Conservation (phyloP, 2,329 filamentous ascomycete species). For the Cadophora sp. region DNA sequence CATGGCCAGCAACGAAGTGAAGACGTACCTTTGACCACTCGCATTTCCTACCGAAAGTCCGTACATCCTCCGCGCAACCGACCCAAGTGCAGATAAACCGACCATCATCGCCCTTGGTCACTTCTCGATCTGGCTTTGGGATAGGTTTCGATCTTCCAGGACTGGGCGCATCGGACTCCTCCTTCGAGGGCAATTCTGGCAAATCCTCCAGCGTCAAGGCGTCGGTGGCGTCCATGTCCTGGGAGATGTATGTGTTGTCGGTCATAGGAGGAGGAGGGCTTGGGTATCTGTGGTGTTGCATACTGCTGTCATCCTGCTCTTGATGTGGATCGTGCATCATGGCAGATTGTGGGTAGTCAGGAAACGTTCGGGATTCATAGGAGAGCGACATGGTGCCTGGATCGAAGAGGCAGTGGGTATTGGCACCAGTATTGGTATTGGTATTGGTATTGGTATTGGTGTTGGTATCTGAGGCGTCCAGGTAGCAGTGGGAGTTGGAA, state of each 20-base stretch:
- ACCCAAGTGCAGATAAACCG: constrained; percentile 77
- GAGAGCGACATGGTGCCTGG: constrained; percentile 39
- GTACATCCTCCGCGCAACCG: constrained; percentile 70
- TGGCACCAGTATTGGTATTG: constrained; percentile 1
- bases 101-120: constrained; percentile 70
- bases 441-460: not conserved
- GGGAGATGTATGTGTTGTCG: constrained; percentile 43
- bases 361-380: constrained; percentile 41
- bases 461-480: constrained; percentile 5
- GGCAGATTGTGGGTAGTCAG: constrained; percentile 39
- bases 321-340: constrained; percentile 43
- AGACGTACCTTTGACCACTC: constrained; percentile 85
- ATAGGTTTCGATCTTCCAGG: constrained; percentile 55
- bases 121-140: constrained; percentile 63
- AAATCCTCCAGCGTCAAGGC: constrained; percentile 39
- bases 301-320: constrained; percentile 40
- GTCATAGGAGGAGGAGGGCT: constrained; percentile 40
- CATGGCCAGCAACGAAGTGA: constrained; percentile 7
- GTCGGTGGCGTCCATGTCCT: constrained; percentile 34
- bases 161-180: constrained; percentile 41
- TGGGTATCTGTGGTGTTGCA: constrained; percentile 43
- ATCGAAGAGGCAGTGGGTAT: not conserved
- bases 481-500: constrained; percentile 9
- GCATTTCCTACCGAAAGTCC: constrained; percentile 80
- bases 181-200: constrained; percentile 41